phyloP scores from a whole-genome alignment of 768 basidiomycete genomes.

The Tricholoma furcatifolium region DNA sequence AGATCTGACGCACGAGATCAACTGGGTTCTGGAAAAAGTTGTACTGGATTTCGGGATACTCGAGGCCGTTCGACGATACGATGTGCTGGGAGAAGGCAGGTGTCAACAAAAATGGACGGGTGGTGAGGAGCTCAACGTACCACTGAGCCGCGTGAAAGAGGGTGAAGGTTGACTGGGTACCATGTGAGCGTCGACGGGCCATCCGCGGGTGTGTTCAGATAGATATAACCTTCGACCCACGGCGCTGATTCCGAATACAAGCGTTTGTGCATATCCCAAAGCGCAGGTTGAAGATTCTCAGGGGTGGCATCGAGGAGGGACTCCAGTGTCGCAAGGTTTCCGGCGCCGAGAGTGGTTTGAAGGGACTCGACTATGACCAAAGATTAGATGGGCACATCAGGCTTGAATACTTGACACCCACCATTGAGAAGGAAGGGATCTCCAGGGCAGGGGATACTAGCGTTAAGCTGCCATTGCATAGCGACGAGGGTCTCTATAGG shows the following conservation, averaged over 20 bases:
- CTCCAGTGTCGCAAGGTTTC: background rate
- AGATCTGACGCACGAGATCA: background rate
- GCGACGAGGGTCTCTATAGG: background rate
- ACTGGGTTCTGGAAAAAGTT: conserved; percentile 7
- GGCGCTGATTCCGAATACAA: background rate
- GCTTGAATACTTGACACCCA: background rate
- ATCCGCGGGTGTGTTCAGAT: background rate
- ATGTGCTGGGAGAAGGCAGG: background rate
- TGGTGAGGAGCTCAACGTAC: background rate
- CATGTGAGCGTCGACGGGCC: conserved; percentile 1
- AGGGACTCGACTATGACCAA: background rate
- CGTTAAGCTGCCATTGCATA: conserved; percentile 1
- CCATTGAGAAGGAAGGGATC: background rate
- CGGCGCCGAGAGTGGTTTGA: background rate
- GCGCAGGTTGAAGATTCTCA: background rate
- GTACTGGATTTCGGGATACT: conserved; percentile 5
- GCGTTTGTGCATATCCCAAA: background rate
- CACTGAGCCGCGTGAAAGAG: background rate
- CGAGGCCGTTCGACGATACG: background rate
- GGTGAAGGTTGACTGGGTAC: conserved; percentile 1
- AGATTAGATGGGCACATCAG: background rate
- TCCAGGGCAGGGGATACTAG: background rate
- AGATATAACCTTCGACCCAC: conserved; percentile 2
- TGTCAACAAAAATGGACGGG: background rate
- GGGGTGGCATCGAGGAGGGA: background rate